Conservation (phyloP, 129 eudicot species). For the Artemisia tridentata region DNA sequence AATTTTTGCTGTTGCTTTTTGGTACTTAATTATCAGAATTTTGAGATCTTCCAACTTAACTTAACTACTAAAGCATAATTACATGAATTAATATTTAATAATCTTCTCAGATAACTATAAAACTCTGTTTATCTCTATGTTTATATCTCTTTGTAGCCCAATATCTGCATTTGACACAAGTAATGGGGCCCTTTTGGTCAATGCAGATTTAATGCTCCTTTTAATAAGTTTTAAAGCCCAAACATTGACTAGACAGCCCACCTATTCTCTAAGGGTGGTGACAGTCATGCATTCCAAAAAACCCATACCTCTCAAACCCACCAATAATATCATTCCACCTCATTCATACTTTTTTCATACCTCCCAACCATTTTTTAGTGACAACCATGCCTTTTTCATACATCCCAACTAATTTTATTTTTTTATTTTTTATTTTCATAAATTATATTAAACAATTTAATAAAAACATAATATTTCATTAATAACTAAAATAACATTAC, state of each 20-base stretch:
- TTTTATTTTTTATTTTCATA: too few species aligned
- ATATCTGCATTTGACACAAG: not conserved
- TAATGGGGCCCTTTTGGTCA: not conserved
- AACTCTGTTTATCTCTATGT: not conserved
- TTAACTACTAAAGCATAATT: not conserved
- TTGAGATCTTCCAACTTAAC: not conserved
- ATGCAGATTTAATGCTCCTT: not conserved
- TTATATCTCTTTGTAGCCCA: not conserved
- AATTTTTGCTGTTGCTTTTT: too few species aligned
- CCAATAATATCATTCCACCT: too few species aligned
- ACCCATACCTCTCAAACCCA: too few species aligned
- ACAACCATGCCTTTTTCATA: too few species aligned
- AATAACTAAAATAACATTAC: too few species aligned
- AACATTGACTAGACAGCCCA: not conserved
- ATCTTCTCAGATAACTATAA: not conserved
- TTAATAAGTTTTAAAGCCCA: slow-evolving; percentile 11
- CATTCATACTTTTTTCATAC: too few species aligned
- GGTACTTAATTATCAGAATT: not conserved
- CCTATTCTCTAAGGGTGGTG: not conserved
- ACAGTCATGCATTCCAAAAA: too few species aligned
- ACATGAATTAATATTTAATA: not conserved
- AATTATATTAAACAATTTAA: too few species aligned
- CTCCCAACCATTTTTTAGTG: too few species aligned
- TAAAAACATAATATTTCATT: too few species aligned
- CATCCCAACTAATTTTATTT: too few species aligned